Percentiles rank a stretch among this genome's conserved stretches.
phyloP scores from a whole-genome alignment of 164 flowering plant species.

The Nymphaea thermarum region DNA sequence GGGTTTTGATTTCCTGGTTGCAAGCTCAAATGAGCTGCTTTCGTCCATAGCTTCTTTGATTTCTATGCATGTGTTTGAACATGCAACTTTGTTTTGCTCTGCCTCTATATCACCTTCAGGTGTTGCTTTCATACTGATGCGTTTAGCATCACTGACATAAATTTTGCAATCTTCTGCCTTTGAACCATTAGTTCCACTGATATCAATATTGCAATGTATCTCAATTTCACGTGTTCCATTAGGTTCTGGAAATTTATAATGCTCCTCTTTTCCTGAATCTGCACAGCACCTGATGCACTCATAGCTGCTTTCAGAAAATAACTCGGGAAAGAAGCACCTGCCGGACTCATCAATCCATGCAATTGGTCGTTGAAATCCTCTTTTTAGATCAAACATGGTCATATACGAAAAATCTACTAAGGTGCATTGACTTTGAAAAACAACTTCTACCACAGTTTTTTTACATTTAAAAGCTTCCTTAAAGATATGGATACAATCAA shows the following conservation, averaged over 20 bases:
- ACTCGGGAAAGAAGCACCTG: slow-evolving; percentile 71
- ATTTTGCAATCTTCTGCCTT: slow-evolving; percentile 46
- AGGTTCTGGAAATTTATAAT: slow-evolving; percentile 13
- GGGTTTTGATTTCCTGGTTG: not conserved
- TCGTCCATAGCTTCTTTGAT: slow-evolving; percentile 20
- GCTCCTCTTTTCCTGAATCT: slow-evolving; percentile 12
- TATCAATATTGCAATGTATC: slow-evolving; percentile 60
- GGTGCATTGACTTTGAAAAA: slow-evolving; percentile 25
- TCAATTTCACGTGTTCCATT: slow-evolving; percentile 39
- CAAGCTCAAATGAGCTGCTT: slow-evolving; percentile 7
- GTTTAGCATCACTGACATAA: slow-evolving; percentile 32
- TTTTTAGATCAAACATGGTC: slow-evolving; percentile 44
- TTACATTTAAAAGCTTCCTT: slow-evolving; percentile 39
- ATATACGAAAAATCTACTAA: slow-evolving; percentile 64
- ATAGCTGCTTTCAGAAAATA: slow-evolving; percentile 18
- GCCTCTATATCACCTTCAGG: slow-evolving; percentile 12
- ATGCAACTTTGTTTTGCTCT: slow-evolving; percentile 22
- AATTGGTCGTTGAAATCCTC: slow-evolving; percentile 46
- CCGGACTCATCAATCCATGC: slow-evolving; percentile 90
- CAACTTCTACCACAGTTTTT: slow-evolving; percentile 45
- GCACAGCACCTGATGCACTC: slow-evolving; percentile 9
- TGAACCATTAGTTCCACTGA: slow-evolving; percentile 26
- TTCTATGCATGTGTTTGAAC: slow-evolving; percentile 12
- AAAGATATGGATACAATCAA: slow-evolving; percentile 22
- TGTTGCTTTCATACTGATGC: slow-evolving; percentile 19